phyloP scores from a whole-genome alignment of 352 stramenopile genomes.

The Phytophthora idaei region DNA sequence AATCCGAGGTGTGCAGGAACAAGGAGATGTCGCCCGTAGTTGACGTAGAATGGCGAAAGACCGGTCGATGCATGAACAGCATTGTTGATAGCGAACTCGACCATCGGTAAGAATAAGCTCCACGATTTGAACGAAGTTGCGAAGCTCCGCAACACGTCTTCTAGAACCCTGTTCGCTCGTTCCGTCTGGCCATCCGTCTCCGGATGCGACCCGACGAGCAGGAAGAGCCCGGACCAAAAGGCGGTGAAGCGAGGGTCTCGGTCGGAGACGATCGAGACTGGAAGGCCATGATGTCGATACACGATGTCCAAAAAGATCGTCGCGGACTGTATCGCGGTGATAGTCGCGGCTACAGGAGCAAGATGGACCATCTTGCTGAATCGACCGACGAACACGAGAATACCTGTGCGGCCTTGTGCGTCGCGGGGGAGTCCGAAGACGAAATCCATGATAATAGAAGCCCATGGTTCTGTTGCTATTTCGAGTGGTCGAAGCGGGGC shows the following conservation, averaged over 20 bases:
- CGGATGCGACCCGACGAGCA: neutral
- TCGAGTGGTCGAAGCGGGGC: conserved; percentile 14
- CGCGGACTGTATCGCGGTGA: conserved; percentile 23
- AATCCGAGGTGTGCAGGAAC: conserved; percentile 1
- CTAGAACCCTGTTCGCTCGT: neutral
- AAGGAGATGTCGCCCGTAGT: neutral
- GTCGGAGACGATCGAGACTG: neutral
- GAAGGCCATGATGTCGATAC: conserved; percentile 19
- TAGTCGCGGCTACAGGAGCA: neutral
- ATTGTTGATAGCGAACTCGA: conserved; percentile 5
- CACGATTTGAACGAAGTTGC: conserved; percentile 1
- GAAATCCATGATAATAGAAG: conserved; percentile 31
- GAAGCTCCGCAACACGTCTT: conserved; percentile 4
- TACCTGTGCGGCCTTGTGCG: neutral
- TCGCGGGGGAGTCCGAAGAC: conserved; percentile 24
- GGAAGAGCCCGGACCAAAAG: conserved; percentile 23
- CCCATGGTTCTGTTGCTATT: conserved; percentile 7
- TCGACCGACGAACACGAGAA: conserved; percentile 20
- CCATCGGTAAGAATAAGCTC: conserved; percentile 2
- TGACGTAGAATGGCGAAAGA: neutral
- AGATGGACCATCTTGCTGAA: conserved; percentile 43
- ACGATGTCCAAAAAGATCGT: conserved; percentile 31
- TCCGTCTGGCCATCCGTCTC: conserved; percentile 6
- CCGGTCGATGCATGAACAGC: neutral
- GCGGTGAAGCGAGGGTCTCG: conserved; percentile 12